Evolutionary conservation across 805 yeast species (phyloP), one percentile per base, ranked within the genome.

Genomic region (Candida parachauliodes): DNA sequence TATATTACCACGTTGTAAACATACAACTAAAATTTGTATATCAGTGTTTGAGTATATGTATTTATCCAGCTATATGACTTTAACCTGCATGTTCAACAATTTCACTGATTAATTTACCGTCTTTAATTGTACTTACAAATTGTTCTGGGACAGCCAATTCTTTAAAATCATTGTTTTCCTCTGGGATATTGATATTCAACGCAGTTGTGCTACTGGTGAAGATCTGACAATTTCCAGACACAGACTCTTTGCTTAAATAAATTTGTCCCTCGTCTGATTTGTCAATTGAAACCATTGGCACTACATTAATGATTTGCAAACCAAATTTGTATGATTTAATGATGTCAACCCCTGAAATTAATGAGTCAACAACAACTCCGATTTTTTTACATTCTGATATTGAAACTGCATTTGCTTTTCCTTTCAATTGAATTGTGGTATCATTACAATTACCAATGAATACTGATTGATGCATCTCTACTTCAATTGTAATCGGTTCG

Each of bases 101-200:
- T 44, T 75, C 71, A 48, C 86, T 78, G 23, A 72, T 68, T 43
- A 89, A 60, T 52, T 76, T 74, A 20, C 91, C 93, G 31, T 63
- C 59, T 37, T 62, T 68, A 44, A 86, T 68, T 12, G 76, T 69
- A 62, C 88, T 96, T 54, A 78, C 77, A 61, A 93, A 74, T 67
- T 93, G 98, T 63, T 93, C 99, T 7, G 98, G 96, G 28, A 85
- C 76, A 7, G 96, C 81, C 38, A 79, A 65, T 61, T 93, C 99
- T 37, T 70, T 76, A 61, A 75, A 81, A 57, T 91, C 96, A 26
- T 79, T 87, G 16, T 72, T 81, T 11, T 69, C 76, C 32, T 74
- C 74, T 19, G 96, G 96, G 31, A 87, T 72, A 54, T 89, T 87
- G 49, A 93, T 70, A 59, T 93, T 93, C 59, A 93, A 68, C 3